These are phyloP conservation scores for Pugionium cornutum DNA, from an alignment of 345 rosid species.

Conservation along the genomic window DNA sequence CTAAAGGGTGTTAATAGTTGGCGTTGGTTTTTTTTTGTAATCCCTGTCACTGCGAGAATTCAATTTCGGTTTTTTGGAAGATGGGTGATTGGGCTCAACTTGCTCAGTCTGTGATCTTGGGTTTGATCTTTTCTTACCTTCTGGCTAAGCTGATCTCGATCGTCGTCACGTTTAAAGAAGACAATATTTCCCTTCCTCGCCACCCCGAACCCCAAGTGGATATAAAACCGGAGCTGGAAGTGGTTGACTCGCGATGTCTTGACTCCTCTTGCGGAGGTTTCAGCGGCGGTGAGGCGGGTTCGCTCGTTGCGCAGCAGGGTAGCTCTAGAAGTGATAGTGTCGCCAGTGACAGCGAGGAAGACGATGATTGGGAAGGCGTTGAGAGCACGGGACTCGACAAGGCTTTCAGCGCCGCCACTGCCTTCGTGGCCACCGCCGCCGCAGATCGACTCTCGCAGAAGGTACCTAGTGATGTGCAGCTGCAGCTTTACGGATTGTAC, in stretches of 20 bases:
- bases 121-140: conserved; percentile 81
- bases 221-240: conserved; percentile 16
- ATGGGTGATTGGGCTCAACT: conserved; percentile 83
- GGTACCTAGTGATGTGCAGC: conserved; percentile 62
- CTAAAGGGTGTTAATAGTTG: too few species aligned
- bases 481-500: conserved; percentile 84
- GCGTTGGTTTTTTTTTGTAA: too few species aligned
- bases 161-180: conserved; percentile 77
- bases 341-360: conserved; percentile 47
- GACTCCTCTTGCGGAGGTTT: conserved; percentile 8
- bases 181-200: conserved; percentile 65
- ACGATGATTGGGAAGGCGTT: conserved; percentile 94
- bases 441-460: conserved; percentile 59
- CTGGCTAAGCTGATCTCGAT: conserved; percentile 89
- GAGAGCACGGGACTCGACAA: conserved; percentile 91
- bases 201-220: conserved; percentile 17
- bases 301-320: conserved; percentile 72
- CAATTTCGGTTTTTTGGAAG: background rate
- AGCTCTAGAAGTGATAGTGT: conserved; percentile 67
- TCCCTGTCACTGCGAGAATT: background rate
- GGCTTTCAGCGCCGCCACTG: conserved; percentile 80
- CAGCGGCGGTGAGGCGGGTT: conserved; percentile 48
- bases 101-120: conserved; percentile 71
- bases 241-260: conserved; percentile 39
- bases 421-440: conserved; percentile 72